Evolutionary conservation across 75 land plant genomes (phyloP), one percentile per base, ranked within the genome.

Genomic region (Ceratopteris richardii): DNA sequence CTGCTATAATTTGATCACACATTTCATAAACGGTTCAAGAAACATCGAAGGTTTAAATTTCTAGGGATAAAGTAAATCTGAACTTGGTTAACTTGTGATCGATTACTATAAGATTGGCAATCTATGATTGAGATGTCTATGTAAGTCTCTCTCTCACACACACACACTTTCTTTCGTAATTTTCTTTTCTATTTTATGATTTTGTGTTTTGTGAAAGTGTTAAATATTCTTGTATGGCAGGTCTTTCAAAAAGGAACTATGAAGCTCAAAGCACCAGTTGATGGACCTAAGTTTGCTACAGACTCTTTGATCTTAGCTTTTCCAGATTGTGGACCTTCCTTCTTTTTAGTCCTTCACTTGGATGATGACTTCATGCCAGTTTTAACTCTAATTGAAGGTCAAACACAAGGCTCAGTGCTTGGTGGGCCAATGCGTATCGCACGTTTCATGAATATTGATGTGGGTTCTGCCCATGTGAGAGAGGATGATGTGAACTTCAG

Each of bases 281-380:
- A 66, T 44, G 41, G 86, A 11, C 86, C 88, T 0, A 88, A 76
- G 69, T 61, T 69, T 62, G 87, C 81, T 18, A 44, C 80, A 46
- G 76, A 77, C 51, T 36, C 72, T 30, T 64, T 90, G 55, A 33
- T 95, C 4, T 70, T 95, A 88, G 99, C 97, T 22, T 87, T 95
- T 69, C 97, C 97, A 6, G 66, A 87, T 2, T 90, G 85, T 74
- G 86, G 82, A 12, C 65, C 67, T 39, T 70, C 80, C 36, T 90
- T 81, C 69, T 95, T 75, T 66, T 59, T 95, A 56, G 43, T 78
- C 47, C 68, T 90, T 69, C 84, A 90, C 59, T 72, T 90, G 30
- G 97, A 95, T 56, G 71, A 66, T 57, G 78, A 84, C 61, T 90
- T 95, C 52, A 83, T 73, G 50, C 92, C 99, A 1, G 54, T 71